These are phyloP conservation scores for Crepidotus variabilis DNA, from an alignment of 768 basidiomycete genomes.

Conservation along the genomic window DNA sequence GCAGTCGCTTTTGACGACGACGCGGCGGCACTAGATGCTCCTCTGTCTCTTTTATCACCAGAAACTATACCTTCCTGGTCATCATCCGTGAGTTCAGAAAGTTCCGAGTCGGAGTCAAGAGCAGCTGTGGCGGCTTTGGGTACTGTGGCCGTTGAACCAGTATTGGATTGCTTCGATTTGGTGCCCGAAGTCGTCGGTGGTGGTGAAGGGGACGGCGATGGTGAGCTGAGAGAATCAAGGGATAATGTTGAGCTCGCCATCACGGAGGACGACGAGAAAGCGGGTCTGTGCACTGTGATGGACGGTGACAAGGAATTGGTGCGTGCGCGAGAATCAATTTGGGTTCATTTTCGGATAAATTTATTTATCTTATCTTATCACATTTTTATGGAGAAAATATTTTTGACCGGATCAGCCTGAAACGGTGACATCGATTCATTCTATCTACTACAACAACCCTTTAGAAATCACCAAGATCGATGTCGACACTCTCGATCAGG, in stretches of 20 bases:
- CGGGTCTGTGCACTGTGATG: slow-evolving; percentile 15
- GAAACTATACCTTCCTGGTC: slow-evolving; percentile 47
- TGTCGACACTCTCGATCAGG: slow-evolving; percentile 64
- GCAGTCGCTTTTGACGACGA: slow-evolving; percentile 17
- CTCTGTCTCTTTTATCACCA: slow-evolving; percentile 19
- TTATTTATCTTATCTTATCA: slow-evolving; percentile 33
- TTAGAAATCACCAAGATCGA: slow-evolving; percentile 79
- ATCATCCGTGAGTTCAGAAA: slow-evolving; percentile 82
- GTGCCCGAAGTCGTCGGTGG: slow-evolving; percentile 23
- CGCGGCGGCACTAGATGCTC: slow-evolving; percentile 13
- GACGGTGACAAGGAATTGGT: slow-evolving; percentile 25
- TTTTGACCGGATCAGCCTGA: neutral
- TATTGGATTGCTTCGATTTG: slow-evolving; percentile 8
- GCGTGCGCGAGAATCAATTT: slow-evolving; percentile 39
- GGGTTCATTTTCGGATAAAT: slow-evolving; percentile 21
- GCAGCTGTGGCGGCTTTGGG: slow-evolving; percentile 14
- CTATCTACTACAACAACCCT: neutral
- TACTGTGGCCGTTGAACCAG: slow-evolving; percentile 11
- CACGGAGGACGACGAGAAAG: slow-evolving; percentile 29
- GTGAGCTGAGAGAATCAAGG: slow-evolving; percentile 62
- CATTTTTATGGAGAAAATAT: neutral
- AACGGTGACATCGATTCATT: neutral
- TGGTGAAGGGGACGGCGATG: slow-evolving; percentile 56
- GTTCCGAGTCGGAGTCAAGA: slow-evolving; percentile 67
- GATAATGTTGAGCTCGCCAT: slow-evolving; percentile 62